phyloP scores from a whole-genome alignment of 371 early-diverging fungal species.

The Gilbertella persicaria region DNA sequence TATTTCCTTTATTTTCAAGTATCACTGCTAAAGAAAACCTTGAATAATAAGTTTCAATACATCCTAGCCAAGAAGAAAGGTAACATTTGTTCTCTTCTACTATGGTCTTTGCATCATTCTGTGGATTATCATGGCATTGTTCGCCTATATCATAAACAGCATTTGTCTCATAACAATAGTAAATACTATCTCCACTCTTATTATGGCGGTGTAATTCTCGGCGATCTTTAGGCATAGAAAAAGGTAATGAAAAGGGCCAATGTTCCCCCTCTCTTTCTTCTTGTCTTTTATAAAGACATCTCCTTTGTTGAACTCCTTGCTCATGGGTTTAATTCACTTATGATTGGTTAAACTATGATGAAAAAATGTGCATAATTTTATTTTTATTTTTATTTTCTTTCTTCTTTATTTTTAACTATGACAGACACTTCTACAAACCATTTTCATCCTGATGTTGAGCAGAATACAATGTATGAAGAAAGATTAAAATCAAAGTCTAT shows the following conservation, averaged over 20 bases:
- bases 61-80: background rate
- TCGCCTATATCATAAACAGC: background rate
- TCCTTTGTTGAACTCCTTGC: too few relatives aligned
- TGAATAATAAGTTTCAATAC: slow-evolving; percentile 16
- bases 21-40: slow-evolving; percentile 24
- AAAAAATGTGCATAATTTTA: background rate
- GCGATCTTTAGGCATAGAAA: background rate
- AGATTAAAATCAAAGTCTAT: slow-evolving; percentile 18
- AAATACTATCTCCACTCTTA: background rate
- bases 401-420: slow-evolving; percentile 1
- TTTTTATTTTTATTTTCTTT: background rate
- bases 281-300: too few relatives aligned
- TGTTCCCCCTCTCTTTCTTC: too few relatives aligned
- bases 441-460: slow-evolving; percentile 14
- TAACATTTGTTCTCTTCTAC: background rate
- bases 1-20: slow-evolving; percentile 71
- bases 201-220: background rate
- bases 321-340: too few relatives aligned
- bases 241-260: background rate
- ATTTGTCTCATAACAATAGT: background rate
- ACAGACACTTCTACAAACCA: slow-evolving; percentile 7
- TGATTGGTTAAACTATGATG: too few relatives aligned
- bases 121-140: background rate
- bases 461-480: slow-evolving; percentile 17
- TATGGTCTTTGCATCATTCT: background rate